Conservation (phyloP, 768 basidiomycete genomes). For the Phaffia australis region DNA sequence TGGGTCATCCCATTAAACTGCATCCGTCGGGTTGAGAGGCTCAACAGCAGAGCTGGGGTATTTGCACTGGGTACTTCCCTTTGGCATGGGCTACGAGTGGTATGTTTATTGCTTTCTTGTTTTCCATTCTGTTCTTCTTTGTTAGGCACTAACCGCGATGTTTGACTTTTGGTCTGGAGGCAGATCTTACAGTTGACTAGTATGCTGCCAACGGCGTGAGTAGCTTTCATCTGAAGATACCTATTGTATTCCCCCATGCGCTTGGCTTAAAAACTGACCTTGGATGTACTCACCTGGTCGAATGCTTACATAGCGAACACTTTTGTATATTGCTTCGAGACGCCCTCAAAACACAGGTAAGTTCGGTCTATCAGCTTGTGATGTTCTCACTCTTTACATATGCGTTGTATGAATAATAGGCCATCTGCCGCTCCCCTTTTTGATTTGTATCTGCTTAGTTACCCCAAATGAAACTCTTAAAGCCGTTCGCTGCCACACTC, state of each 20-base stretch:
- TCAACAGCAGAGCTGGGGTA: slow-evolving; percentile 85
- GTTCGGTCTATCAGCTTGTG: slow-evolving; percentile 86
- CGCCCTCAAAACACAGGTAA: slow-evolving; percentile 69
- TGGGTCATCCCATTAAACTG: slow-evolving; percentile 87
- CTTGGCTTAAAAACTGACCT: slow-evolving; percentile 20
- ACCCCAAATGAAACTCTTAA: slow-evolving; percentile 86
- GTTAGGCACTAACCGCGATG: not conserved
- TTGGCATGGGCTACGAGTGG: slow-evolving; percentile 91
- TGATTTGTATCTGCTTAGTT: slow-evolving; percentile 36
- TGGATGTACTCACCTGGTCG: slow-evolving; percentile 5
- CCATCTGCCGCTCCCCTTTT: not conserved
- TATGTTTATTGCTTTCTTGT: slow-evolving; percentile 39
- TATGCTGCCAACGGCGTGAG: slow-evolving; percentile 65
- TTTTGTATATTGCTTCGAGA: slow-evolving; percentile 85
- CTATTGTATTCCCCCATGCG: no score
- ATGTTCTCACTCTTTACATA: slow-evolving; percentile 83
- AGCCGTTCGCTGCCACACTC: slow-evolving; percentile 78
- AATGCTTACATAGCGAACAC: slow-evolving; percentile 43
- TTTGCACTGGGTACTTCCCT: slow-evolving; percentile 90
- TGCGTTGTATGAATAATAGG: slow-evolving; percentile 51
- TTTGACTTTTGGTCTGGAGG: not conserved
- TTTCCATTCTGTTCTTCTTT: slow-evolving; percentile 29
- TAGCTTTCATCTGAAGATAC: no score
- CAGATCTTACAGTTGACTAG: slow-evolving; percentile 80
- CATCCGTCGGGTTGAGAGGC: slow-evolving; percentile 80